Conservation (phyloP, 2,329 filamentous ascomycete genomes). For the Fusarium newnesense region DNA sequence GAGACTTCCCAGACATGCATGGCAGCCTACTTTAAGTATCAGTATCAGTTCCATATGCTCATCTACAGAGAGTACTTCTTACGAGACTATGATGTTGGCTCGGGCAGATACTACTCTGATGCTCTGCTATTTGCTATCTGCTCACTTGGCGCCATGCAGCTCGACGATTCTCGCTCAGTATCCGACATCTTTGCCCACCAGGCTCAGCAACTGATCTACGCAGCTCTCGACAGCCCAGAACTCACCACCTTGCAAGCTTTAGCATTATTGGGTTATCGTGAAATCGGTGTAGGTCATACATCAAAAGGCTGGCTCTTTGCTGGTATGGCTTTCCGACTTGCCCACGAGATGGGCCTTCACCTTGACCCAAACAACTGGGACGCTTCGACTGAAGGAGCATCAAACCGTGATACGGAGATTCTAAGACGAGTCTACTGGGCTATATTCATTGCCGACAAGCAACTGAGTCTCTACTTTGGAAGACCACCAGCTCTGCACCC, state of each 20-base stretch:
- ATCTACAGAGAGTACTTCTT: conserved; percentile 63
- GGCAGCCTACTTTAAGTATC: conserved; percentile 59
- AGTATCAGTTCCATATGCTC: conserved; percentile 61
- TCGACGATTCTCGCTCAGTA: conserved; percentile 52
- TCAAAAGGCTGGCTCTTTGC: conserved; percentile 64
- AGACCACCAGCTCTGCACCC: conserved; percentile 61
- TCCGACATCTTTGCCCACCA: conserved; percentile 57
- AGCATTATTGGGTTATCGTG: conserved; percentile 57
- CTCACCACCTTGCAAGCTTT: conserved; percentile 59
- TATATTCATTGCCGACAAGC: conserved; percentile 61
- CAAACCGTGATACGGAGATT: conserved; percentile 56
- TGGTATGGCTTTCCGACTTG: conserved; percentile 62
- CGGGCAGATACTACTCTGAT: conserved; percentile 61
- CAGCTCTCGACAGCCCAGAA: conserved; percentile 57
- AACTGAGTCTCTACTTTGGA: conserved; percentile 62
- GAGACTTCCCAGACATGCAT: conserved; percentile 57
- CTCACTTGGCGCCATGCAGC: conserved; percentile 59
- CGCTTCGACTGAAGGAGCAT: conserved; percentile 47
- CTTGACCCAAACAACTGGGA: conserved; percentile 63
- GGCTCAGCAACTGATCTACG: conserved; percentile 57
- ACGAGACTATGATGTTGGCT: conserved; percentile 58
- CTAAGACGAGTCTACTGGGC: conserved; percentile 62
- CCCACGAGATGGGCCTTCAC: conserved; percentile 63
- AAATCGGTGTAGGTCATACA: conserved; percentile 58
- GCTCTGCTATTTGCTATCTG: conserved; percentile 60